phyloP scores from a whole-genome alignment of 192 early-diverging fungal genomes.

The Podila clonocystis region DNA sequence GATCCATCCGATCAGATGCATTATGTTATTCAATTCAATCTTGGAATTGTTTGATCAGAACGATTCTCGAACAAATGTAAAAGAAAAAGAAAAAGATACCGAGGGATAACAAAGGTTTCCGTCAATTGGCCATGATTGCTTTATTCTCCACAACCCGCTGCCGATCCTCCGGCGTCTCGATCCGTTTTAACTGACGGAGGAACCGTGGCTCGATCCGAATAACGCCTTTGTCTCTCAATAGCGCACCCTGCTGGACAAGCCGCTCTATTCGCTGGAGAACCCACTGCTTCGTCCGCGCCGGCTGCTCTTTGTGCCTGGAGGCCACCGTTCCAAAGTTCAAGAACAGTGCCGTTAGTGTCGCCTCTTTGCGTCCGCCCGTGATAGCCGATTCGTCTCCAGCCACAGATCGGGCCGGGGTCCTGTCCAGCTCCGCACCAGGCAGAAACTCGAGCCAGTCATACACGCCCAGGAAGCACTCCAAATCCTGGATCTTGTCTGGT shows the following conservation, averaged over 20 bases:
- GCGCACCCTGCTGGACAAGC: constrained; percentile 22
- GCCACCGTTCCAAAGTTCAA: constrained; percentile 42
- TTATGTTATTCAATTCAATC: neutral
- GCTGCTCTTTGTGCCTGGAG: constrained; percentile 11
- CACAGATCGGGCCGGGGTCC: neutral
- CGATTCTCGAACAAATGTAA: too few relatives aligned
- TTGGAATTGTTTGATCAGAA: neutral
- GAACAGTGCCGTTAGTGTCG: constrained; percentile 25
- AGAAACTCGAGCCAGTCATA: constrained; percentile 52
- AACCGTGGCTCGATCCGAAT: constrained; percentile 33
- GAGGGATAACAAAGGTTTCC: neutral
- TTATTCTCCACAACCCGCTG: constrained; percentile 13
- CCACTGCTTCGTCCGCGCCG: constrained; percentile 26
- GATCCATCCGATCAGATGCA: constrained; percentile 7
- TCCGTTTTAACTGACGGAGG: constrained; percentile 24
- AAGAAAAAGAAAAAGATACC: neutral
- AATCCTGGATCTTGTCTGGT: constrained; percentile 43
- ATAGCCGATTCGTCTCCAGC: neutral
- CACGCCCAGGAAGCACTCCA: constrained; percentile 37
- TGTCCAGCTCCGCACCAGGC: constrained; percentile 35
- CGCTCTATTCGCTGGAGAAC: constrained; percentile 24
- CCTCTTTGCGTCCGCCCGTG: constrained; percentile 19
- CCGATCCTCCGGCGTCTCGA: constrained; percentile 5
- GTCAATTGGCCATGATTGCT: constrained; percentile 14
- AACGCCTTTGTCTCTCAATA: constrained; percentile 13